Base-by-base conservation (phyloP, 1,139 yeast species). In the Zhuliangozyma parablackwelliae region DNA sequence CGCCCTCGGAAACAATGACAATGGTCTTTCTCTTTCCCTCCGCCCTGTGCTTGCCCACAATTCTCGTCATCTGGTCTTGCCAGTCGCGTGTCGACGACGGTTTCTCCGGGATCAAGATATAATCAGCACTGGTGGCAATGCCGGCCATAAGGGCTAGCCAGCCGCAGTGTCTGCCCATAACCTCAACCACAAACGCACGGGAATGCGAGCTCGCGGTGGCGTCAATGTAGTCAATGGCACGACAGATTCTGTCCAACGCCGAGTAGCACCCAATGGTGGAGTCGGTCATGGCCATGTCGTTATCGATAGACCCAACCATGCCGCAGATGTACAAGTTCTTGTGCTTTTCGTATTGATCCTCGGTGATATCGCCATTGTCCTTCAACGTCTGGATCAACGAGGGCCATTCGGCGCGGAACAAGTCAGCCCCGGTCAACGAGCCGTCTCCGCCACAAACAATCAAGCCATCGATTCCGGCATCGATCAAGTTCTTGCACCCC, bases 131-230 rank as follows among this genome's bases (percentile, higher is more conserved):
- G 11, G 92, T 82, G 21, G 90, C 81, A 41, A 84, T 75, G 50
- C 92, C 92, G 2, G 92, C 84, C 86, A 83, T 83, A 47, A 84
- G 64, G 1, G 87, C 92, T 46, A 84, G 71, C 94, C 94, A 84
- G 47, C 94, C 94, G 68, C 94, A 84, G 53, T 84, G 92, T 60
- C 94, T 74, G 43, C 94, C 94, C 94, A 84, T 84, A n/a, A 84
- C 94, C 60, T 84, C 94, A 32, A 84, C 80, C 29, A 84, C 89
- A 54, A 84, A 84, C 7, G 94, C 94, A 56, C 94, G 68, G 24
- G 88, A 82, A 58, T 84, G 94, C 1, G 90, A 82, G 40, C 80
- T 80, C 26, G 94, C 94, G 28, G 94, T 84, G 32, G 90, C 92
- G 57, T 83, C 92, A 43, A 84, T 84, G 56, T 80, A 83, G 60